Evolutionary conservation across 805 yeast genomes (phyloP).

Genomic region (Lachancea cidri): DNA sequence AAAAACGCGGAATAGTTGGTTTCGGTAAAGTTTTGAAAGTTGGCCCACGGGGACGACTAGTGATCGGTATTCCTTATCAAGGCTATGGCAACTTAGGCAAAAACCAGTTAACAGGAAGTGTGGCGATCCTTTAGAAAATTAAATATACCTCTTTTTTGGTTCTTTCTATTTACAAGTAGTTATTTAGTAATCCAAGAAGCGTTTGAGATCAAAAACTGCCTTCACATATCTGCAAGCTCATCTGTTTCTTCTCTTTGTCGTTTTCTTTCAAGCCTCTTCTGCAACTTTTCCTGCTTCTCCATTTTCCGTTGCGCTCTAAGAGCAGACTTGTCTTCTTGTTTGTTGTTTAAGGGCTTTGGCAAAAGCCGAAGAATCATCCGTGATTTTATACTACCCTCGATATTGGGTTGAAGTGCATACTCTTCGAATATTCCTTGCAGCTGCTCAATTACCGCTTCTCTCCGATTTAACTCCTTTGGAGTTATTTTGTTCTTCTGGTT

Average conservation of each 20-base stretch:
- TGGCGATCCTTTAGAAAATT: constrained; percentile 2
- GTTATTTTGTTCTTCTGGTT: constrained; percentile 13
- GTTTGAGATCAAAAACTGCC: not conserved
- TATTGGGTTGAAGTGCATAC: constrained; percentile 18
- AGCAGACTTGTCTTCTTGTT: constrained; percentile 26
- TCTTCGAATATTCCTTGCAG: constrained; percentile 28
- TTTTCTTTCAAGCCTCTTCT: constrained; percentile 22
- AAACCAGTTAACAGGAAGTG: constrained; percentile 31
- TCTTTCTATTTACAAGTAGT: constrained; percentile 3
- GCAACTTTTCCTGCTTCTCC: constrained; percentile 34
- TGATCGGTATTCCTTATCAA: constrained; percentile 37
- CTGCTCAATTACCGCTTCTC: constrained; percentile 31
- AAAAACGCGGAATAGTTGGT: constrained; percentile 35
- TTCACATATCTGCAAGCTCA: constrained; percentile 2
- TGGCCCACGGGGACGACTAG: constrained; percentile 23
- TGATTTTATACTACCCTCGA: constrained; percentile 29
- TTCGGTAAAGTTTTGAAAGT: constrained; percentile 40
- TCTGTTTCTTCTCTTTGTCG: constrained; percentile 8
- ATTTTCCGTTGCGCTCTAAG: constrained; percentile 32
- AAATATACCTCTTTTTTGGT: constrained; percentile 23
- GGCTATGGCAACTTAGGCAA: constrained; percentile 32
- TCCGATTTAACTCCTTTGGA: constrained; percentile 32
- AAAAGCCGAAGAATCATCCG: constrained; percentile 28
- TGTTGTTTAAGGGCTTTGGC: constrained; percentile 17
- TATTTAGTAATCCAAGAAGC: not conserved